Evolutionary conservation across 805 yeast genomes (phyloP).

Genomic region (Spathaspora arborariae): DNA sequence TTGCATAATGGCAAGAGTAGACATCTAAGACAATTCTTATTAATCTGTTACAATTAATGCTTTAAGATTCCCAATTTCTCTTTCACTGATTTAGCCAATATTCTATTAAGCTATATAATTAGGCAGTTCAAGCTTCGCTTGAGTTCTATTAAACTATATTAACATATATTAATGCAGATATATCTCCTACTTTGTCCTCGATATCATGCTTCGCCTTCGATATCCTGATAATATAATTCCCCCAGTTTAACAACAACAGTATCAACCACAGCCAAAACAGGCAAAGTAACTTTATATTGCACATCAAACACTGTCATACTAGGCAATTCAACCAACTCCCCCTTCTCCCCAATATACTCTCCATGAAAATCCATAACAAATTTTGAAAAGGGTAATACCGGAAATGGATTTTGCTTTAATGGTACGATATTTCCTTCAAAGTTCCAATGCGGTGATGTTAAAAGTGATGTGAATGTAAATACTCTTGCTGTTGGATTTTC

Average conservation of each 20-base stretch:
- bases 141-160: too few species aligned
- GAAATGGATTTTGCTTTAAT: conserved; percentile 30
- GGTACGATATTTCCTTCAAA: conserved; percentile 27
- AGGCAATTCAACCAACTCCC: conserved; percentile 44
- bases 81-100: too few species aligned
- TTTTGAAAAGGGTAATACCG: conserved; percentile 62
- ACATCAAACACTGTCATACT: conserved; percentile 63
- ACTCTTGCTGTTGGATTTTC: conserved; percentile 76
- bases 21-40: too few species aligned
- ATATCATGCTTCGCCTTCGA: too few species aligned
- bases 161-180: too few species aligned
- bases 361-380: conserved; percentile 36
- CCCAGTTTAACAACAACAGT: conserved; percentile 12
- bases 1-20: too few species aligned
- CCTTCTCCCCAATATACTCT: conserved; percentile 4
- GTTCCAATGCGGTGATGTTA: conserved; percentile 30
- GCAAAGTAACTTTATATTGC: conserved; percentile 60
- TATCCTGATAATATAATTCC: conserved; percentile 14
- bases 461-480: conserved; percentile 55
- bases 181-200: too few species aligned
- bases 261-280: conserved; percentile 28
- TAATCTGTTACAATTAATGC: too few species aligned
- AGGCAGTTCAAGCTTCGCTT: too few species aligned
- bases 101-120: too few species aligned
- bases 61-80: too few species aligned